Conservation (phyloP, 176 grass and related monocot species). For the Coix lacrymajobi region DNA sequence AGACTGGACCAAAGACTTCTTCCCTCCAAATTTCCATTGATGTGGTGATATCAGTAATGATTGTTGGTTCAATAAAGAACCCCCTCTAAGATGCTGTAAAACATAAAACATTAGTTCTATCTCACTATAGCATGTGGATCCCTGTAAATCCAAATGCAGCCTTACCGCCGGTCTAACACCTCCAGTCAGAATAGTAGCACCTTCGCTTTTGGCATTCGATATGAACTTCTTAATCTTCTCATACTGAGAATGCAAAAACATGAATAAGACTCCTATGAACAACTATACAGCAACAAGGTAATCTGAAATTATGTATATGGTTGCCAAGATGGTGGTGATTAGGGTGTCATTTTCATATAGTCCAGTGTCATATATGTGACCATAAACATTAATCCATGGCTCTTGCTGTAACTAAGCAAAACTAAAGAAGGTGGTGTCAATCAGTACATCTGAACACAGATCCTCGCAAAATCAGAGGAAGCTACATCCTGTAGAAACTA, state of each 20-base stretch:
- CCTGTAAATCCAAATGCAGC: not conserved
- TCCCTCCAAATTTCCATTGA: slow-evolving; percentile 99
- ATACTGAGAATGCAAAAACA: slow-evolving; percentile 55
- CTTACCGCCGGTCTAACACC: slow-evolving; percentile 79
- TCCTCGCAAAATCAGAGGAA: not conserved
- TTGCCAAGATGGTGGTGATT: not conserved
- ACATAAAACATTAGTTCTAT: slow-evolving; percentile 18
- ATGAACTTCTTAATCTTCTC: slow-evolving; percentile 86
- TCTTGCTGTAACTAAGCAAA: not conserved
- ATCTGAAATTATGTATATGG: not conserved
- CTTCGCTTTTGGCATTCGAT: slow-evolving; percentile 70
- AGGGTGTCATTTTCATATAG: not conserved
- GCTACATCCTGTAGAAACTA: not conserved
- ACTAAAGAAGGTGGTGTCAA: not conserved
- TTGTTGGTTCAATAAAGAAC: slow-evolving; percentile 84
- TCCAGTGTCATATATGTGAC: not conserved
- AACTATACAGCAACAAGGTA: not conserved
- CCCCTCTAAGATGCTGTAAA: slow-evolving; percentile 88
- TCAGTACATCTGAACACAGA: not conserved
- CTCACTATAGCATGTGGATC: not conserved
- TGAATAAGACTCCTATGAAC: slow-evolving; percentile 8
- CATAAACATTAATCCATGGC: not conserved
- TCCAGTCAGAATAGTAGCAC: slow-evolving; percentile 79
- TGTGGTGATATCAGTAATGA: slow-evolving; percentile 79
- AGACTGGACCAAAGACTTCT: slow-evolving; percentile 89